A percentile compares a stretch with the other conserved stretches of the same genome.
Conservation (phyloP, 2,329 filamentous ascomycete species). For the Trichoderma citrinoviride region DNA sequence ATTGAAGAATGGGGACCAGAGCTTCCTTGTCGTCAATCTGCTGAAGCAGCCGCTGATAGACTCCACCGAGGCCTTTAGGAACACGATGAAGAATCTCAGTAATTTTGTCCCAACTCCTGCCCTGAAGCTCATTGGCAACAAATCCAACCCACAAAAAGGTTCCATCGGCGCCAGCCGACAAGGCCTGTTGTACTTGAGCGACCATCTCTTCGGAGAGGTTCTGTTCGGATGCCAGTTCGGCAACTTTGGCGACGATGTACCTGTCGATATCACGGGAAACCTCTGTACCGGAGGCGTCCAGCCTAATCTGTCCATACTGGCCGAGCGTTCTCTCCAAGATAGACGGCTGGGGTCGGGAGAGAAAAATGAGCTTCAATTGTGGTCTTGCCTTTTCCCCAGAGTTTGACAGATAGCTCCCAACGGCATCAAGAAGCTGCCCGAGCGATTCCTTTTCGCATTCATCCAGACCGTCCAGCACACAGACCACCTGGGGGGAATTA, state of each 20-base stretch:
- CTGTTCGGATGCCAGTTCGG: slow-evolving; percentile 5
- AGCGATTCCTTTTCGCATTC: slow-evolving; percentile 14
- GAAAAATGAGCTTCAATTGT: slow-evolving; percentile 4
- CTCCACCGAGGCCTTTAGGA: slow-evolving; percentile 2
- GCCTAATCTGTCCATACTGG: not conserved
- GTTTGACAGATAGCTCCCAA: not conserved
- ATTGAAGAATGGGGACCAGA: slow-evolving; percentile 8
- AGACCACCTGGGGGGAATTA: slow-evolving; percentile 1
- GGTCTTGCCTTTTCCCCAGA: not conserved
- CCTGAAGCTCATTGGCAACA: slow-evolving; percentile 14
- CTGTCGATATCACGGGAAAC: slow-evolving; percentile 1
- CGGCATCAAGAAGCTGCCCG: slow-evolving; percentile 3
- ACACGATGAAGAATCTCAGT: slow-evolving; percentile 8
- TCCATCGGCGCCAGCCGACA: slow-evolving; percentile 7
- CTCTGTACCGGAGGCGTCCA: slow-evolving; percentile 1
- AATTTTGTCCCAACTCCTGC: slow-evolving; percentile 7
- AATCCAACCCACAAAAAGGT: slow-evolving; percentile 16
- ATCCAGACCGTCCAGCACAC: slow-evolving; percentile 6
- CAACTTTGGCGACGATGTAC: slow-evolving; percentile 4
- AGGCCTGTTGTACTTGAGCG: not conserved
- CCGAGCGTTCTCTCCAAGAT: not conserved
- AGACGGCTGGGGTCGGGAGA: slow-evolving; percentile 3
- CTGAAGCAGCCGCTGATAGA: slow-evolving; percentile 8
- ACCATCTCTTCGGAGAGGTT: not conserved
- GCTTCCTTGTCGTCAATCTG: slow-evolving; percentile 2